These are phyloP conservation scores for Cymbopogon flexuosus DNA, from an alignment of 202 grass and related monocot species.

Conservation along the genomic window DNA sequence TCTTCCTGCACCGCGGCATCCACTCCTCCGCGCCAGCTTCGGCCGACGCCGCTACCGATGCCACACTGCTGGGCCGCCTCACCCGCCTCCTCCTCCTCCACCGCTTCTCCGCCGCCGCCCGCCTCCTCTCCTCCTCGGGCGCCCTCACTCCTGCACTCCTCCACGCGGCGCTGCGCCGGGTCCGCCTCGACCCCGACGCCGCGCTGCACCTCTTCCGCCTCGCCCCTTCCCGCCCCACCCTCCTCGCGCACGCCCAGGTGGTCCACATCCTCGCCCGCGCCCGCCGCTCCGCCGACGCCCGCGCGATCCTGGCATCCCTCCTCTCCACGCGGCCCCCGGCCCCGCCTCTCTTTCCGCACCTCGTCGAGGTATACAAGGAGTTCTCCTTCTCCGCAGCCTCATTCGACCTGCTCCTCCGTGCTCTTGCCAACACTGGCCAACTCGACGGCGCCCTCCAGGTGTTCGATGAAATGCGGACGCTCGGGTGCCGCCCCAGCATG, in stretches of 20 bases:
- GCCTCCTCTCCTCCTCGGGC: conserved; percentile 42
- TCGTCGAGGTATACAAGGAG: conserved; percentile 60
- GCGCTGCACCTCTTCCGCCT: conserved; percentile 59
- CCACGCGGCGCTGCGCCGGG: conserved; percentile 48
- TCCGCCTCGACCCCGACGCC: conserved; percentile 59
- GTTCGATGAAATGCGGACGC: conserved; percentile 74
- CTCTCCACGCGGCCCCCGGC: conserved; percentile 27
- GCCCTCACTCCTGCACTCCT: conserved; percentile 46
- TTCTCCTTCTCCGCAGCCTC: conserved; percentile 64
- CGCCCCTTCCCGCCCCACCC: conserved; percentile 41
- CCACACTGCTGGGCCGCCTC: conserved; percentile 57
- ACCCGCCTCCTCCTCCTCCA: conserved; percentile 76
- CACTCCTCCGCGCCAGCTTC: conserved; percentile 35
- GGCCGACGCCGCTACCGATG: conserved; percentile 13
- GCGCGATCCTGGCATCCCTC: conserved; percentile 48
- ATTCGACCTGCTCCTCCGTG: conserved; percentile 82
- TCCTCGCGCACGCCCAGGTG: conserved; percentile 62
- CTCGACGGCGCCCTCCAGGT: conserved; percentile 56
- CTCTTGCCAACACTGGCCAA: conserved; percentile 36
- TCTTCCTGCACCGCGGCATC: conserved; percentile 33
- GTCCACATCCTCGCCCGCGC: conserved; percentile 73
- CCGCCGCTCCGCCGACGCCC: conserved; percentile 52
- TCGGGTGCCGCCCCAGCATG: conserved; percentile 56
- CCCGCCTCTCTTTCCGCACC: conserved; percentile 47
- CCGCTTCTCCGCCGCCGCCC: conserved; percentile 42